A percentile compares a stretch with the other conserved stretches of the same genome.
Evolutionary conservation across 2,329 filamentous ascomycete species (phyloP).

Genomic region (Calonectria naviculata): DNA sequence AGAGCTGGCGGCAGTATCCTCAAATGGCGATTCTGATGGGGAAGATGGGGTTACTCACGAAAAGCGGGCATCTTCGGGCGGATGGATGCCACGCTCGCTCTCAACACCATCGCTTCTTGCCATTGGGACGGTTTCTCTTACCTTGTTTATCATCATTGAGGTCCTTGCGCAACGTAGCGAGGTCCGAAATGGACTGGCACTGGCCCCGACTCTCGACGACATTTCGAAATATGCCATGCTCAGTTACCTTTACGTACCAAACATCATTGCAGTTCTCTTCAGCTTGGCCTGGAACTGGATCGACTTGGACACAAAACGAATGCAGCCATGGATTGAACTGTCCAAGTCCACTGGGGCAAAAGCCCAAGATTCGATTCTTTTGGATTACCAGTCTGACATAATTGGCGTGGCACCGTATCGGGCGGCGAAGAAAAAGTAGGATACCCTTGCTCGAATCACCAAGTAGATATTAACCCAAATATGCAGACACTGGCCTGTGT

Average conservation of each 20-base stretch:
- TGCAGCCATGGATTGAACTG: conserved; percentile 71
- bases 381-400: conserved; percentile 63
- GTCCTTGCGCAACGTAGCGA: conserved; percentile 53
- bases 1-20: background rate
- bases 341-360: conserved; percentile 57
- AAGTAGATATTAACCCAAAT: background rate
- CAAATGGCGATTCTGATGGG: background rate
- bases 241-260: conserved; percentile 62
- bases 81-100: conserved; percentile 37
- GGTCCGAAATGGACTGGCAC: conserved; percentile 51
- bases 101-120: conserved; percentile 47
- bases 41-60: background rate
- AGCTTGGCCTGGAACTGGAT: conserved; percentile 69
- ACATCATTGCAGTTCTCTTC: conserved; percentile 63
- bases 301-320: conserved; percentile 66
- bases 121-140: conserved; percentile 49
- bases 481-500: conserved; percentile 63
- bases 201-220: conserved; percentile 34
- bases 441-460: background rate
- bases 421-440: conserved; percentile 43
- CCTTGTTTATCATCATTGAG: conserved; percentile 57
- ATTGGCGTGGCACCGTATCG: conserved; percentile 45
- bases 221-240: conserved; percentile 51
- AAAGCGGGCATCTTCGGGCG: background rate
- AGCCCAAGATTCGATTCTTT: conserved; percentile 57